These are phyloP conservation scores for Termitomyces sp. DNA, from an alignment of 768 basidiomycete genomes.

Conservation along the genomic window DNA sequence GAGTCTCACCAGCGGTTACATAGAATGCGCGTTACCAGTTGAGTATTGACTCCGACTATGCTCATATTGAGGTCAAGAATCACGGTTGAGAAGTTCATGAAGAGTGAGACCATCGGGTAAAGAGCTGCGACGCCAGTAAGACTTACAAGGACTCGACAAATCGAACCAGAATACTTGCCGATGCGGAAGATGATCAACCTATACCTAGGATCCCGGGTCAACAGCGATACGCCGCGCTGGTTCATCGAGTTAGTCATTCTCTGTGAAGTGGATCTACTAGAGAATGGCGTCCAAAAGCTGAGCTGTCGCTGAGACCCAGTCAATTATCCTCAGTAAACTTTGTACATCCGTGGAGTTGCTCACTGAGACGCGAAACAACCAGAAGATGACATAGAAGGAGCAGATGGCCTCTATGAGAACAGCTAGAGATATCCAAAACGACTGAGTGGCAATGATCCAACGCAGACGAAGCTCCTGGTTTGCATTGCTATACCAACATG, in stretches of 20 bases:
- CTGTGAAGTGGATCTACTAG: background rate
- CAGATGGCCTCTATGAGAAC: slow-evolving; percentile 20
- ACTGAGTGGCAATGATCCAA: slow-evolving; percentile 27
- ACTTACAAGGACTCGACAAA: background rate
- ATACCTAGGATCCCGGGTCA: slow-evolving; percentile 10
- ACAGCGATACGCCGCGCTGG: background rate
- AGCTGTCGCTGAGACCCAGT: slow-evolving; percentile 3
- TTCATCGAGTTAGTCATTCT: background rate
- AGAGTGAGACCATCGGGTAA: slow-evolving; percentile 24
- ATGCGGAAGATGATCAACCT: slow-evolving; percentile 10
- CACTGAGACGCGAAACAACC: slow-evolving; percentile 22
- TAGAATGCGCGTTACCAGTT: slow-evolving; percentile 11
- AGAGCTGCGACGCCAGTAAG: slow-evolving; percentile 3
- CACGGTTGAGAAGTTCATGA: slow-evolving; percentile 21
- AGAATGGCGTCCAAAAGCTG: slow-evolving; percentile 12
- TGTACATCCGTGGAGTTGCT: background rate
- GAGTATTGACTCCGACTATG: slow-evolving; percentile 14
- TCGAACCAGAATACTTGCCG: background rate
- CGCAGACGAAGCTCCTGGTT: slow-evolving; percentile 14
- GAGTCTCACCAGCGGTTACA: background rate
- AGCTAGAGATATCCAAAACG: slow-evolving; percentile 24
- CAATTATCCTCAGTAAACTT: background rate
- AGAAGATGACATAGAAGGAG: slow-evolving; percentile 18
- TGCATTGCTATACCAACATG: slow-evolving; percentile 24
- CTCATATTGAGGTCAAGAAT: slow-evolving; percentile 22